Evolutionary conservation across 139 green algal species (phyloP), one percentile per base, ranked within the genome.

Genomic region (Asterochloris erici): DNA sequence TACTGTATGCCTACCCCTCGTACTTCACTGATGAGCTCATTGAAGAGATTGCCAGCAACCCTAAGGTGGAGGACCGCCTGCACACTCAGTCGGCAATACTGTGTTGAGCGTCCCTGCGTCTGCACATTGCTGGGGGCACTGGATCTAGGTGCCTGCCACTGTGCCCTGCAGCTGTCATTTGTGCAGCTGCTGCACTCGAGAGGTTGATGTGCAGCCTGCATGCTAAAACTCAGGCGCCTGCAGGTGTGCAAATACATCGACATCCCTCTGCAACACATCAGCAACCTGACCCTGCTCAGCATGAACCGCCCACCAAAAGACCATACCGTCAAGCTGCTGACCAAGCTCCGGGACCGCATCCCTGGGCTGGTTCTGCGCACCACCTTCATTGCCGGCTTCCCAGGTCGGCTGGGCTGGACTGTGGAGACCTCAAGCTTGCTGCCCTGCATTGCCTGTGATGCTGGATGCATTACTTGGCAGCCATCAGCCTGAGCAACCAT

Each of bases 231-330:
- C 21, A 12, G 38, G 27, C 16, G 14, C 17, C 12, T 82, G 28
- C 92, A 96, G 91, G 93, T 97, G 63, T 95, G 90, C 90, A 98
- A 98, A 85, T 98, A 98, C 89, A 94, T 98, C 63, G 95, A 98
- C 90, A 98, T 98, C 24, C 95, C 95, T 68, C 89, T 98, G 86
- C 95, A 98, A 88, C 95, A 98, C 89, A 96, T 96, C 79, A 89
- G 81, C 87, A 96, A 97, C 86, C 82, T 96, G 38, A 91, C 89
- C 14, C 90, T 98, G 70, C 91, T 97, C 70, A 82, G 79, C 61
- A 98, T 98, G 95, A 96, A 96, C 84, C 87, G 95, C 27, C 94
- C 94, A 47, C 91, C 94, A 0, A 81, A 86, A 68, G 86, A 84
- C 62, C 93, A 96, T 88, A 79, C 88, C 82, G 75, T 88, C 14